Conservation (phyloP, 2,329 filamentous ascomycete genomes). For the Shiraia sp. region DNA sequence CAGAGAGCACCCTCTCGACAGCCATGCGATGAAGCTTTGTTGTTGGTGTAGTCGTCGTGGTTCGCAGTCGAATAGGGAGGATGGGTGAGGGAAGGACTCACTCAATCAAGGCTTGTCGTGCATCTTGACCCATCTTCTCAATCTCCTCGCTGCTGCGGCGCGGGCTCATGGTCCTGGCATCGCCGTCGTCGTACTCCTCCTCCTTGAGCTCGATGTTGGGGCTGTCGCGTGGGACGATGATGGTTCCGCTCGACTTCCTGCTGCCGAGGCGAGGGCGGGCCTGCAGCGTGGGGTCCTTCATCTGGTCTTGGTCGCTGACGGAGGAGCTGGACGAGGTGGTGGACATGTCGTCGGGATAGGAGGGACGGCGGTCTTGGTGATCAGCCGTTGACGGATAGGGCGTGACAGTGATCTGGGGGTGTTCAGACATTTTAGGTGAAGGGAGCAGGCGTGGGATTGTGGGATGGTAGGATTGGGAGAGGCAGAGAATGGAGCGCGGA, state of each 20-base stretch:
- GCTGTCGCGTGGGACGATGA: constrained; percentile 79
- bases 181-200: constrained; percentile 78
- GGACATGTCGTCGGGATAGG: constrained; percentile 44
- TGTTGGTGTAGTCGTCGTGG: neutral
- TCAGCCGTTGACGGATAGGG: constrained; percentile 32
- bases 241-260: constrained; percentile 79
- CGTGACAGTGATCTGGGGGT: constrained; percentile 23
- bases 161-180: constrained; percentile 93
- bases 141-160: constrained; percentile 88
- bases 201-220: constrained; percentile 73
- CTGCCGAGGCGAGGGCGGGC: constrained; percentile 70
- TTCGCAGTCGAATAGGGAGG: neutral
- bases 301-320: constrained; percentile 43
- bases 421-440: constrained; percentile 20
- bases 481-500: too few relatives aligned
- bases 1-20: too few relatives aligned
- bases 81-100: constrained; percentile 50
- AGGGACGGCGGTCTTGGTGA: constrained; percentile 24
- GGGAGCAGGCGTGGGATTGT: constrained; percentile 19
- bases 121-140: constrained; percentile 82
- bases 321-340: constrained; percentile 51
- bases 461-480: constrained; percentile 19
- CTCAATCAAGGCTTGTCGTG: constrained; percentile 67
- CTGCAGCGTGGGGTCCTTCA: constrained; percentile 50
- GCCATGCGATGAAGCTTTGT: neutral